Evolutionary conservation across 1,284 basidiomycete genomes (phyloP).

Genomic region (Agroathelia rolfsii): DNA sequence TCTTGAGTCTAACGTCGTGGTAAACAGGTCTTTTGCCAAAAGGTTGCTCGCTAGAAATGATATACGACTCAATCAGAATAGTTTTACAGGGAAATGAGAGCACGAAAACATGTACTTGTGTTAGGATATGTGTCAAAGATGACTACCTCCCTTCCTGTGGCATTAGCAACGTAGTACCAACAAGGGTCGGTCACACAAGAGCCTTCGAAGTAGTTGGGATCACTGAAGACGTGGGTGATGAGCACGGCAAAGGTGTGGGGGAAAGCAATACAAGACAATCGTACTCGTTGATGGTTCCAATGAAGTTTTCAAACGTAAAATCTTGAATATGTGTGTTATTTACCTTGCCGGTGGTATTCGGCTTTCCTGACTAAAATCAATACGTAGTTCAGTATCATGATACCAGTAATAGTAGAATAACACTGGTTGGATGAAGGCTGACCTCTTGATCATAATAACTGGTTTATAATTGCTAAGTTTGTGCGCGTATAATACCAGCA

Average conservation of each 20-base stretch:
- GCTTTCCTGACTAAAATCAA: too few relatives aligned
- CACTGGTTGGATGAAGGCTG: too few relatives aligned
- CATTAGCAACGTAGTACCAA: slow-evolving; percentile 21
- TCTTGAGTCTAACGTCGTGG: slow-evolving; percentile 32
- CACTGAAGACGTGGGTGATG: too few relatives aligned
- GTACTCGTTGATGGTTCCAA: too few relatives aligned
- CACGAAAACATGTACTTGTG: slow-evolving; percentile 9
- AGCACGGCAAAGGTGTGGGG: too few relatives aligned
- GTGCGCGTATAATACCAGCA: slow-evolving; percentile 1
- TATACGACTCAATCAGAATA: neutral
- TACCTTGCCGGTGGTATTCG: slow-evolving; percentile 24
- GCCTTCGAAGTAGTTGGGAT: slow-evolving; percentile 29
- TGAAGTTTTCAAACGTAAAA: slow-evolving; percentile 30
- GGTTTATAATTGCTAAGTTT: slow-evolving; percentile 2
- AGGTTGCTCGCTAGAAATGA: slow-evolving; percentile 32
- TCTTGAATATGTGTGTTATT: slow-evolving; percentile 27
- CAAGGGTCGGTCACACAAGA: slow-evolving; percentile 23
- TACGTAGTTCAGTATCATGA: too few relatives aligned
- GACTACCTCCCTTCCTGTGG: slow-evolving; percentile 19
- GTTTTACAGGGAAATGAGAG: neutral
- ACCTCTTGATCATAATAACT: slow-evolving; percentile 13
- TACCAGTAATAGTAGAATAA: too few relatives aligned
- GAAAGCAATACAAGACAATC: too few relatives aligned
- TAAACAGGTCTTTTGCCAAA: slow-evolving; percentile 35
- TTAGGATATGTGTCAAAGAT: slow-evolving; percentile 19